Percentiles rank a stretch among this genome's conserved stretches.
phyloP scores from a whole-genome alignment of 345 rosid species.

The Brassica incana region DNA sequence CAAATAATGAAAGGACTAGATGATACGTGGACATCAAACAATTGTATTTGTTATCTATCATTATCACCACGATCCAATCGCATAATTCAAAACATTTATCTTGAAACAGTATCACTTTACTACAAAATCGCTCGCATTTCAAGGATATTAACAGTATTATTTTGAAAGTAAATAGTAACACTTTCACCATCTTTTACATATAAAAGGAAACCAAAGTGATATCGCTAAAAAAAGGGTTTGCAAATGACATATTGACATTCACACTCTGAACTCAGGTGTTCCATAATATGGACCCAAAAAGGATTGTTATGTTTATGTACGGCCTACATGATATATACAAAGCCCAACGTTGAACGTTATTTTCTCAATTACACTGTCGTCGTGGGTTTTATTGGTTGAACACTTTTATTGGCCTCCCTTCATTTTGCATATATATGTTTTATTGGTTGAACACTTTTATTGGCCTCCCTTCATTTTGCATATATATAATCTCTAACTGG shows the following conservation, averaged over 20 bases:
- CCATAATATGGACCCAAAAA: not conserved
- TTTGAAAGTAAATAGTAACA: not conserved
- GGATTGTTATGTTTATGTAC: not conserved
- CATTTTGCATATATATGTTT: not conserved
- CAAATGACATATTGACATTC: not conserved
- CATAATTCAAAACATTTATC: not conserved
- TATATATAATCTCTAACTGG: not conserved
- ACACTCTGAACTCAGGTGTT: not conserved
- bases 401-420: not conserved
- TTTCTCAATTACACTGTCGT: not conserved
- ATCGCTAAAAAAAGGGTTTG: not conserved
- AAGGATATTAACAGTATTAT: not conserved
- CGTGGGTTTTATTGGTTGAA: not conserved
- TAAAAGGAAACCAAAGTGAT: not conserved
- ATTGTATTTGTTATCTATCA: slow-evolving; percentile 19
- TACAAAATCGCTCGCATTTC: not conserved
- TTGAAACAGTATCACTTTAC: not conserved
- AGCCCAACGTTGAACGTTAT: slow-evolving; percentile 18
- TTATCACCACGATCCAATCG: slow-evolving; percentile 15
- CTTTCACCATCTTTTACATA: not conserved
- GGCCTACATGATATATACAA: not conserved
- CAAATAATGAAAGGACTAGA: slow-evolving; percentile 2
- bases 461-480: not conserved
- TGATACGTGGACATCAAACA: slow-evolving; percentile 5
- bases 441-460: not conserved